Evolutionary conservation across 2,329 filamentous ascomycete genomes (phyloP), one percentile per base, ranked within the genome.

Genomic region (Uncinocarpus reesii): DNA sequence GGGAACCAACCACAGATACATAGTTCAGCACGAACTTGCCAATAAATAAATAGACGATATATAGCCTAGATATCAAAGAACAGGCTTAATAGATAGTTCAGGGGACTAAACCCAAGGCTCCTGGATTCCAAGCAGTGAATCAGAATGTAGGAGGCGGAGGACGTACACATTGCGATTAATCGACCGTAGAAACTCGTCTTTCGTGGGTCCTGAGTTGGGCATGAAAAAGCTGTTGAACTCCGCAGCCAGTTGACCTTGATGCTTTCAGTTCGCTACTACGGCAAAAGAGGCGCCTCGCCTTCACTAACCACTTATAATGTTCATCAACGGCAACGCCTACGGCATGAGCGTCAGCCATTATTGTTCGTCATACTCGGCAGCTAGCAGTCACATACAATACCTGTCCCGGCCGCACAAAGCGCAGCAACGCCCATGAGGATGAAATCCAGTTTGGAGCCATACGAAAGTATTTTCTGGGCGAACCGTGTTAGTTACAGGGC

Each of bases 31-130:
- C 54, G 32, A 79, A 74, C 47, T 76, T 76, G 11, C 62, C 76
- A 16, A 77, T 63, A 52, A 80, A 79, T 1, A 81, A 65, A 56
- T 78, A 79, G 11, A 80, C 63, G 51, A 79, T 77, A 53, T 71
- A 76, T n/a, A 77, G 58, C 5, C 75, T 44, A n/a, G n/a, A n/a
- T n/a, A n/a, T n/a, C n/a, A n/a, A n/a, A n/a, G n/a, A n/a, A n/a
- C n/a, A n/a, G n/a, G n/a, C n/a, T n/a, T n/a, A n/a, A n/a, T n/a
- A n/a, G n/a, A n/a, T n/a, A n/a, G n/a, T n/a, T n/a, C n/a, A n/a
- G n/a, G n/a, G n/a, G n/a, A n/a, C n/a, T n/a, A n/a, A n/a, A n/a
- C n/a, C n/a, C n/a, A n/a, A n/a, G n/a, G n/a, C n/a, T n/a, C n/a
- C n/a, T n/a, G n/a, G n/a, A n/a, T n/a, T n/a, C n/a, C n/a, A n/a